These are phyloP conservation scores for Rosellinia necatrix DNA, from an alignment of 2,329 filamentous ascomycete species.

Conservation along the genomic window DNA sequence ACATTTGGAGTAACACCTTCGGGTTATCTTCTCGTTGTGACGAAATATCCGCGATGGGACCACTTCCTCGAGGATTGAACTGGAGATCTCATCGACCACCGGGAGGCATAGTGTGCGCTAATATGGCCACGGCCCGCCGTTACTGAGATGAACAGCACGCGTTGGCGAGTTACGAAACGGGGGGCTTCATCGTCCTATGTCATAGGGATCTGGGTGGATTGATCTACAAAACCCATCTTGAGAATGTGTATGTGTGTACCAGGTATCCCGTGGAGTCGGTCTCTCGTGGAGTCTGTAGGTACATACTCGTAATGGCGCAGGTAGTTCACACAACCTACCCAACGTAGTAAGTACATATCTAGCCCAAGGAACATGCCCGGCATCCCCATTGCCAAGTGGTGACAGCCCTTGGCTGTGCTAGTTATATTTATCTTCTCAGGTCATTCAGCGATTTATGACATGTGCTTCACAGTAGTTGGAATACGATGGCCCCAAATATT, in stretches of 20 bases:
- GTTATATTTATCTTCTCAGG: not conserved
- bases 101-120: no score
- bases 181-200: constrained; percentile 19
- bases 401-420: constrained; percentile 1
- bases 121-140: no score
- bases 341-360: no score
- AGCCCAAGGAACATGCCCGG: no score
- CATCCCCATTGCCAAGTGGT: constrained; percentile 2
- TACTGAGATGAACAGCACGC: no score
- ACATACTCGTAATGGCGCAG: no score
- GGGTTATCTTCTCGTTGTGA: not conserved
- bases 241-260: no score
- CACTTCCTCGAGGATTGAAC: no score
- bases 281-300: no score
- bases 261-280: not conserved
- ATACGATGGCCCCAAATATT: not conserved
- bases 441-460: constrained; percentile 1
- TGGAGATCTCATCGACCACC: no score
- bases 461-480: not conserved
- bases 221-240: constrained; percentile 14
- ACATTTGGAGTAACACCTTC: not conserved
- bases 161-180: no score
- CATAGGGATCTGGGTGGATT: constrained; percentile 24
- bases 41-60: not conserved
- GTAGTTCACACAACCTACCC: no score